A percentile compares a stretch with the other conserved stretches of the same genome.
These are phyloP conservation scores for Syzygium syzygioides DNA, from an alignment of 441 rosid genomes.

Conservation along the genomic window DNA sequence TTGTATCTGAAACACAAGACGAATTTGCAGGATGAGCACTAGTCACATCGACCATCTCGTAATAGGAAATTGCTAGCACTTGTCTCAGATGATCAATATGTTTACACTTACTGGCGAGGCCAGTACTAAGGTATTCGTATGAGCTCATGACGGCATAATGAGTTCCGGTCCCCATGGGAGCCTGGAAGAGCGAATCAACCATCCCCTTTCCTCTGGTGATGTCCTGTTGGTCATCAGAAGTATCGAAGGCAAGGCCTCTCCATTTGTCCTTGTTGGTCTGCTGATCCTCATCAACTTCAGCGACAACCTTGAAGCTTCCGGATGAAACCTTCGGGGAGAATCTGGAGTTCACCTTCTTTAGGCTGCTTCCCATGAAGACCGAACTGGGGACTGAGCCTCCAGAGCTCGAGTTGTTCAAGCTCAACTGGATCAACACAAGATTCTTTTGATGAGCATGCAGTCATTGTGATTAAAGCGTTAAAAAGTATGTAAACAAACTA, in stretches of 20 bases:
- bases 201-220: constrained; percentile 17
- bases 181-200: constrained; percentile 15
- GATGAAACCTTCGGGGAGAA: constrained; percentile 3
- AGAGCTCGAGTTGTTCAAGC: constrained; percentile 9
- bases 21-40: neutral
- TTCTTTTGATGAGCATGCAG: neutral
- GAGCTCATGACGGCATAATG: constrained; percentile 16
- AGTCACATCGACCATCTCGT: neutral
- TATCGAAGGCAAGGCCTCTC: constrained; percentile 13
- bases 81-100: neutral
- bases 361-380: constrained; percentile 5
- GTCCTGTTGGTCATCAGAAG: constrained; percentile 17
- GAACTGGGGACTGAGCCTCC: constrained; percentile 3
- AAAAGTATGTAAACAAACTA: neutral
- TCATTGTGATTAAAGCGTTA: neutral
- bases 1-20: constrained; percentile 3
- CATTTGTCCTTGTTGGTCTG: constrained; percentile 8
- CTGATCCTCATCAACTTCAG: constrained; percentile 1
- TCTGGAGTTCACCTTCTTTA: constrained; percentile 12
- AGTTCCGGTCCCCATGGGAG: constrained; percentile 5
- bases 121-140: constrained; percentile 10
- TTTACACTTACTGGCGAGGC: constrained; percentile 6
- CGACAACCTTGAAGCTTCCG: constrained; percentile 12
- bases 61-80: neutral
- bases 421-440: constrained; percentile 2